Evolutionary conservation across 495 filamentous ascomycete species (phyloP).

Genomic region (Aspergillus taichungensis): DNA sequence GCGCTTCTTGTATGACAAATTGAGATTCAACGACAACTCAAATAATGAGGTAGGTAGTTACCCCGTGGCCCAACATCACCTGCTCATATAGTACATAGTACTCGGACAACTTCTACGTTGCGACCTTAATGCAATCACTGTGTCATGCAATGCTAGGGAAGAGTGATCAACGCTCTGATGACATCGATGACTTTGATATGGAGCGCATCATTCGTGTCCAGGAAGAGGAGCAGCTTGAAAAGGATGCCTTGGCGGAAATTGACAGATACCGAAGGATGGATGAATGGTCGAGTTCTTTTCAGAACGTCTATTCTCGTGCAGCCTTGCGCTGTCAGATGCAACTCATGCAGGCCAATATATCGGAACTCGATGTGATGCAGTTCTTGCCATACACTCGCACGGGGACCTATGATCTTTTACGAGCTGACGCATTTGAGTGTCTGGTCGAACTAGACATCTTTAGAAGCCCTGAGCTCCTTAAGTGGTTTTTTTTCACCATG

Average conservation of each 20-base stretch:
- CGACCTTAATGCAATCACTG: conserved; percentile 69
- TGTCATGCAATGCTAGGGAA: conserved; percentile 63
- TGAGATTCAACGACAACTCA: conserved; percentile 89
- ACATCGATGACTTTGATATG: conserved; percentile 40
- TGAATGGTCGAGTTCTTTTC: conserved; percentile 84
- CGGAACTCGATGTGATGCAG: conserved; percentile 50
- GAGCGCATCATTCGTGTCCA: conserved; percentile 41
- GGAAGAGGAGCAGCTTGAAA: conserved; percentile 55
- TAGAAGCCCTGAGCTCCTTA: conserved; percentile 49
- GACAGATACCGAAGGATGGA: conserved; percentile 87
- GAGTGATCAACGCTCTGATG: conserved; percentile 30
- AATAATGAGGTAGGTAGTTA: conserved; percentile 54
- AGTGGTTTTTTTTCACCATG: conserved; percentile 61
- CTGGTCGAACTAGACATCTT: conserved; percentile 72
- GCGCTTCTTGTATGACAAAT: conserved; percentile 73
- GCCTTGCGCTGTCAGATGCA: conserved; percentile 69
- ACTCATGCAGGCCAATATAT: conserved; percentile 63
- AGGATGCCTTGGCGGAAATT: conserved; percentile 70
- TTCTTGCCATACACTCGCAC: conserved; percentile 75
- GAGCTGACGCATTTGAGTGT: conserved; percentile 73
- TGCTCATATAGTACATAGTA: conserved; percentile 33
- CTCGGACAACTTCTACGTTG: conserved; percentile 82
- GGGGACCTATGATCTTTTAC: conserved; percentile 69
- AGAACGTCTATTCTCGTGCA: conserved; percentile 80
- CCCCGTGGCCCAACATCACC: neutral